Conservation (phyloP, 768 basidiomycete genomes). For the Boletales sp. region DNA sequence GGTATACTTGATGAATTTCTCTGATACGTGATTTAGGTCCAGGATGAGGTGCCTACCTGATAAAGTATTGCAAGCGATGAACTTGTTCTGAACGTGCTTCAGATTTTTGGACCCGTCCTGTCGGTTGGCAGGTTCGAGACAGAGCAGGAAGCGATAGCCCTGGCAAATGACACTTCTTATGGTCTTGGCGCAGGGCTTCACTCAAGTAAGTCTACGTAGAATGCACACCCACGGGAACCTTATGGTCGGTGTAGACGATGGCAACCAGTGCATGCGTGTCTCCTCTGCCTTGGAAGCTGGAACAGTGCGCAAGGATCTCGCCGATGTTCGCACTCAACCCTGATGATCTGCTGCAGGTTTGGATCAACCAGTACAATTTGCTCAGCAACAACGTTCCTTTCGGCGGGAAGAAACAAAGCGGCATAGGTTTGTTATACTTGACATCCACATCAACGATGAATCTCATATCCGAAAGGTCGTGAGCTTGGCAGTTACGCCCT, state of each 20-base stretch:
- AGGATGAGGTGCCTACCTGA: conserved; percentile 26
- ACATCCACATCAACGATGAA: conserved; percentile 1
- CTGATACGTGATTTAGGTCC: conserved; percentile 29
- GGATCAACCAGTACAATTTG: conserved; percentile 89
- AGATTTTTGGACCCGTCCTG: conserved; percentile 96
- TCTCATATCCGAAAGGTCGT: conserved; percentile 51
- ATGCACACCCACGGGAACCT: neutral
- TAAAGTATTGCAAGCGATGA: conserved; percentile 6
- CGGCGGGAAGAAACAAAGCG: conserved; percentile 92
- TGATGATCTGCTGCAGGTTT: conserved; percentile 49
- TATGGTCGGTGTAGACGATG: conserved; percentile 52
- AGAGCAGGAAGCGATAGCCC: conserved; percentile 78
- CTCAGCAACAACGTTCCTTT: conserved; percentile 89
- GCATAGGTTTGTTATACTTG: conserved; percentile 51
- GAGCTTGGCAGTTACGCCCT: conserved; percentile 85
- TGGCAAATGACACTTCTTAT: conserved; percentile 88
- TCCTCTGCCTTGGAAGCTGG: conserved; percentile 85
- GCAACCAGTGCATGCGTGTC: conserved; percentile 86
- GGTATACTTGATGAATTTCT: neutral
- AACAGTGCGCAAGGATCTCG: conserved; percentile 49
- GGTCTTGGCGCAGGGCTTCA: conserved; percentile 92
- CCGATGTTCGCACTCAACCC: neutral
- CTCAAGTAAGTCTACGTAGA: conserved; percentile 54
- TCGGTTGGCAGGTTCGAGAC: conserved; percentile 78
- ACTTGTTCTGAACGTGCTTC: conserved; percentile 7